These are phyloP conservation scores for Sequoia sempervirens DNA, from an alignment of 75 land plant genomes.

Conservation along the genomic window DNA sequence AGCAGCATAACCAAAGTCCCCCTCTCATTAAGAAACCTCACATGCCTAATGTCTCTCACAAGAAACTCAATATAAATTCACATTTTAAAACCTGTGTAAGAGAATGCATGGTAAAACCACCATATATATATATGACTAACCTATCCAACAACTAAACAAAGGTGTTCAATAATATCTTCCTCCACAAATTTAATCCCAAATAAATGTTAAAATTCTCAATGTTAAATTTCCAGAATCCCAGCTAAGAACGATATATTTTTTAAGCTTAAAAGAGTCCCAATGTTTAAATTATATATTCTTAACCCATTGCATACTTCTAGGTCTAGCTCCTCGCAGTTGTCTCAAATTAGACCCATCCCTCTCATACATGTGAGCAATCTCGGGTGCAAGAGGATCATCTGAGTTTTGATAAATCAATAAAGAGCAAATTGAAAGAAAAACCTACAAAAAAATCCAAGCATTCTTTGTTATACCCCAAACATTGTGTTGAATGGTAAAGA, in stretches of 20 bases:
- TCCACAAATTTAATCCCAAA: too few relatives aligned
- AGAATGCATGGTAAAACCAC: too few relatives aligned
- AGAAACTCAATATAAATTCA: slow-evolving; percentile 63
- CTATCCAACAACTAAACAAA: too few relatives aligned
- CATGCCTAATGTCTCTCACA: slow-evolving; percentile 47
- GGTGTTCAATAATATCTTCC: too few relatives aligned
- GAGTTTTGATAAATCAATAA: slow-evolving; percentile 31
- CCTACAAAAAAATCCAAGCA: neutral
- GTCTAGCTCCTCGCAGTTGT: slow-evolving; percentile 33
- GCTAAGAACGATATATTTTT: neutral
- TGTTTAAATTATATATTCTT: neutral
- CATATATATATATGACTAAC: too few relatives aligned
- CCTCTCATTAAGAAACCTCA: slow-evolving; percentile 30
- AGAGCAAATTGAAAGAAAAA: slow-evolving; percentile 33
- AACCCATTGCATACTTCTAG: slow-evolving; percentile 43
- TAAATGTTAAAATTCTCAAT: too few relatives aligned
- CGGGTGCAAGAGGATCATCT: slow-evolving; percentile 37
- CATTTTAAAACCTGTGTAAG: too few relatives aligned
- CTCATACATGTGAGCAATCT: slow-evolving; percentile 34
- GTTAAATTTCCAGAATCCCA: neutral
- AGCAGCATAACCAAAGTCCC: slow-evolving; percentile 41
- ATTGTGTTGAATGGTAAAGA: too few relatives aligned
- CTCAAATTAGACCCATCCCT: slow-evolving; percentile 20
- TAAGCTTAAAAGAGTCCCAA: neutral
- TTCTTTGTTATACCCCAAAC: neutral